phyloP scores from a whole-genome alignment of 2,329 filamentous ascomycete species.

The Colletotrichum scovillei region DNA sequence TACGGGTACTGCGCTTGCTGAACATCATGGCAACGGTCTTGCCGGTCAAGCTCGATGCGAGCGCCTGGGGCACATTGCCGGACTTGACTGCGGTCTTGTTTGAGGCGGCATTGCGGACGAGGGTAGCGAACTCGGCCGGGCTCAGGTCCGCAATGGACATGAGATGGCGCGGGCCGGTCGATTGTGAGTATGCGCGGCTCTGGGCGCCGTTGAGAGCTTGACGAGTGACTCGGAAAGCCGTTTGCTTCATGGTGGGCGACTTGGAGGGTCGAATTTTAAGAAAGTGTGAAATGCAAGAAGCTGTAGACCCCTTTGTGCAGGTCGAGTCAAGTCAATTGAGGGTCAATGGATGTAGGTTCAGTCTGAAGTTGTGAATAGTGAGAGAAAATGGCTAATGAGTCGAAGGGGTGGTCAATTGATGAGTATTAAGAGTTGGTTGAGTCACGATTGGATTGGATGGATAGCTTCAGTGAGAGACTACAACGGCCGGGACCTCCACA shows the following conservation, averaged over 20 bases:
- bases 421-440: slow-evolving; percentile 8
- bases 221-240: slow-evolving; percentile 47
- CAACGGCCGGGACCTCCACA: slow-evolving; percentile 12
- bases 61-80: slow-evolving; percentile 66
- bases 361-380: background rate
- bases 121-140: slow-evolving; percentile 79
- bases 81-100: slow-evolving; percentile 84
- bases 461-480: slow-evolving; percentile 24
- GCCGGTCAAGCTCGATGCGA: slow-evolving; percentile 74
- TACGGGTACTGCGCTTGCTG: slow-evolving; percentile 94
- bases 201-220: slow-evolving; percentile 50
- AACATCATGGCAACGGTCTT: slow-evolving; percentile 96
- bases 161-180: slow-evolving; percentile 77
- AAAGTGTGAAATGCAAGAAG: background rate
- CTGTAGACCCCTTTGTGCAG: slow-evolving; percentile 7
- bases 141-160: slow-evolving; percentile 91
- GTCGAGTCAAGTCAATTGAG: background rate
- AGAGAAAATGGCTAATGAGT: slow-evolving; percentile 5
- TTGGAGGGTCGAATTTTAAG: background rate
- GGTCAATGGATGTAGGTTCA: background rate
- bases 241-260: slow-evolving; percentile 46
- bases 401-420: slow-evolving; percentile 14
- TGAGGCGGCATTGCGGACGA: slow-evolving; percentile 84
- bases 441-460: slow-evolving; percentile 28
- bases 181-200: slow-evolving; percentile 56